phyloP scores from a whole-genome alignment of 2,329 filamentous ascomycete genomes.

The Pseudogymnoascus sp. region DNA sequence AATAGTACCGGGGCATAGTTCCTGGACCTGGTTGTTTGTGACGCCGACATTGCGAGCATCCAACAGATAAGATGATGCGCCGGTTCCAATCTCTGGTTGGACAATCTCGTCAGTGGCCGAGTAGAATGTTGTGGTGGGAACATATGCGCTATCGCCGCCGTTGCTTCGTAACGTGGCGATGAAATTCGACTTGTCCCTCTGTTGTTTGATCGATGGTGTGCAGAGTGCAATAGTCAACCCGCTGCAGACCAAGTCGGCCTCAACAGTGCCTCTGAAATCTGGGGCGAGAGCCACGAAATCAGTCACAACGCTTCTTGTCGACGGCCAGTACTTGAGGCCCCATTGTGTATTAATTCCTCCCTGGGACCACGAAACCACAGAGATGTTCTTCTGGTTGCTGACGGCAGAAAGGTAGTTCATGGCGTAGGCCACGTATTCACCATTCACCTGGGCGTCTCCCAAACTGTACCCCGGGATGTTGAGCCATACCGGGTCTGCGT shows the following conservation, averaged over 20 bases:
- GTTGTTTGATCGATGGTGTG: constrained; percentile 40
- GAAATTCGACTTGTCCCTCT: constrained; percentile 38
- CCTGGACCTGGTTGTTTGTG: constrained; percentile 43
- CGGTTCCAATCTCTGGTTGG: constrained; percentile 39
- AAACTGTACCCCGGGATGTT: constrained; percentile 44
- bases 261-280: constrained; percentile 44
- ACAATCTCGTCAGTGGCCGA: constrained; percentile 45
- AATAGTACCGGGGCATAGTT: constrained; percentile 32
- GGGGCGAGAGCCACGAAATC: constrained; percentile 46
- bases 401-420: constrained; percentile 47
- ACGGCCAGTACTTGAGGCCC: constrained; percentile 52
- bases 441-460: constrained; percentile 42
- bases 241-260: constrained; percentile 26
- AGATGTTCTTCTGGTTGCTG: constrained; percentile 32
- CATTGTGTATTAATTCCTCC: constrained; percentile 48
- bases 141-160: constrained; percentile 44
- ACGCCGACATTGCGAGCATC: constrained; percentile 33
- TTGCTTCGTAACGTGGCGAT: constrained; percentile 35
- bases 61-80: constrained; percentile 39
- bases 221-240: constrained; percentile 19
- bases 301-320: constrained; percentile 36
- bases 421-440: constrained; percentile 50
- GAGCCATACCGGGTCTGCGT: constrained; percentile 46
- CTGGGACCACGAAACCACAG: constrained; percentile 48
- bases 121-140: constrained; percentile 48